A percentile compares a stretch with the other conserved stretches of the same genome.
Conservation (phyloP, 257 asterid genomes). For the Petunia secreta region DNA sequence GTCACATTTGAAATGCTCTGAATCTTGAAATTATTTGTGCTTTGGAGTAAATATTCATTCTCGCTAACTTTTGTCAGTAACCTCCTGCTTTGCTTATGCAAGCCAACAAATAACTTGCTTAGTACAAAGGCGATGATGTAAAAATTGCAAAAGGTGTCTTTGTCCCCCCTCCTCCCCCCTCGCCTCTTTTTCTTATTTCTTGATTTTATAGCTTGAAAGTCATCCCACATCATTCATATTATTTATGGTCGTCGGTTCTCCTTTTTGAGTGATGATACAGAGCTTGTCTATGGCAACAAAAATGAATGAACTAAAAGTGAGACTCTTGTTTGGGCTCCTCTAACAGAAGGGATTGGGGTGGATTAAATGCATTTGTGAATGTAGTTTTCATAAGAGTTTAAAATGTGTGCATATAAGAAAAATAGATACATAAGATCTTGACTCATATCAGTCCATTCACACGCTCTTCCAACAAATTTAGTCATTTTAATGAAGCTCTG, state of each 20-base stretch:
- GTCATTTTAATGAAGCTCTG: not conserved
- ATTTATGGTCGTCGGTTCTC: not conserved
- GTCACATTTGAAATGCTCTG: not conserved
- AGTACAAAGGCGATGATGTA: not conserved
- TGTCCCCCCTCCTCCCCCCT: not conserved
- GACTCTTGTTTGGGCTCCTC: not conserved
- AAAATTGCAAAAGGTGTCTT: slow-evolving; percentile 9
- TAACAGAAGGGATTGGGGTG: not conserved
- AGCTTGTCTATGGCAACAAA: not conserved
- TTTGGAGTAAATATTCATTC: slow-evolving; percentile 13
- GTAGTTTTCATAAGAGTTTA: slow-evolving; percentile 3
- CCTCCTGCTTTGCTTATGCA: slow-evolving; percentile 16
- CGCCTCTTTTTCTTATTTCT: not conserved
- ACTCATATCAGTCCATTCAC: not conserved
- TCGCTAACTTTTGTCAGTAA: not conserved
- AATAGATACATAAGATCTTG: not conserved
- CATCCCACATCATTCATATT: slow-evolving; percentile 8
- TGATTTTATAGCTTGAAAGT: not conserved
- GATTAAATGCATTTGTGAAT: slow-evolving; percentile 6
- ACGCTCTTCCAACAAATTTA: not conserved
- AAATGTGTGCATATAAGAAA: not conserved
- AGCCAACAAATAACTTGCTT: not conserved
- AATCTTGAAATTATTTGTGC: not conserved
- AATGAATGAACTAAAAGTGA: slow-evolving; percentile 11
- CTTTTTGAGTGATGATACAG: not conserved